Evolutionary conservation across 495 filamentous ascomycete species (phyloP).

Genomic region (Viridothelium virens): DNA sequence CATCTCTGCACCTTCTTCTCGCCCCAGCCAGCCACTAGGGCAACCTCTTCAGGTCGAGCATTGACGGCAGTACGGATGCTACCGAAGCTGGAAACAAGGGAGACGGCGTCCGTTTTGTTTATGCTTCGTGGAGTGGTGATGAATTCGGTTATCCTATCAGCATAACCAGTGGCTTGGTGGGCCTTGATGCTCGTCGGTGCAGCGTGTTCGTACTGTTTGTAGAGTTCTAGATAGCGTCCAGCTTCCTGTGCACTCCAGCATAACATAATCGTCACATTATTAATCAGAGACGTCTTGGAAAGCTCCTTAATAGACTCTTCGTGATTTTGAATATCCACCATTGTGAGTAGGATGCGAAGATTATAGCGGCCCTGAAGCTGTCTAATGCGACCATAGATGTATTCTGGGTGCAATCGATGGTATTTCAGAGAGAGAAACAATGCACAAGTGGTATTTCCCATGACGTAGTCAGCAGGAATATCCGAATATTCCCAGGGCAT

Average conservation of each 20-base stretch:
- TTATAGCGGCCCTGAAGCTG: slow-evolving; percentile 72
- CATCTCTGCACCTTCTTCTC: slow-evolving; percentile 87
- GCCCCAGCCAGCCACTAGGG: slow-evolving; percentile 80
- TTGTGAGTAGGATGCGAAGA: slow-evolving; percentile 72
- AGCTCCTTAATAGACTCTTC: slow-evolving; percentile 73
- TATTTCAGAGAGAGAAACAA: slow-evolving; percentile 95
- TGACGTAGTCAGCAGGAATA: slow-evolving; percentile 84
- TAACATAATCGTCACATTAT: slow-evolving; percentile 82
- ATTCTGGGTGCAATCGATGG: slow-evolving; percentile 93
- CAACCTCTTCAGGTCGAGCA: slow-evolving; percentile 74
- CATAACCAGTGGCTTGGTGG: slow-evolving; percentile 71
- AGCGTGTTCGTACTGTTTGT: slow-evolving; percentile 85
- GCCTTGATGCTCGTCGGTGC: slow-evolving; percentile 72
- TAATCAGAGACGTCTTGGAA: slow-evolving; percentile 81
- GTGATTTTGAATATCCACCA: slow-evolving; percentile 89
- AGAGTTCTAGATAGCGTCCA: slow-evolving; percentile 84
- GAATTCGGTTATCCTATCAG: slow-evolving; percentile 87
- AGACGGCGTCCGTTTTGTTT: slow-evolving; percentile 89
- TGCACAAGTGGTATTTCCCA: slow-evolving; percentile 81
- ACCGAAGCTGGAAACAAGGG: slow-evolving; percentile 80
- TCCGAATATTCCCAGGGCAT: slow-evolving; percentile 97
- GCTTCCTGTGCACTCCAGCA: slow-evolving; percentile 93
- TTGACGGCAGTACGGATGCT: slow-evolving; percentile 79
- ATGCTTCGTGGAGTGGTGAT: slow-evolving; percentile 81
- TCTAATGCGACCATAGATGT: slow-evolving; percentile 88